Evolutionary conservation across 148 eudicot genomes (phyloP).

Genomic region (Rhododendron henanense): DNA sequence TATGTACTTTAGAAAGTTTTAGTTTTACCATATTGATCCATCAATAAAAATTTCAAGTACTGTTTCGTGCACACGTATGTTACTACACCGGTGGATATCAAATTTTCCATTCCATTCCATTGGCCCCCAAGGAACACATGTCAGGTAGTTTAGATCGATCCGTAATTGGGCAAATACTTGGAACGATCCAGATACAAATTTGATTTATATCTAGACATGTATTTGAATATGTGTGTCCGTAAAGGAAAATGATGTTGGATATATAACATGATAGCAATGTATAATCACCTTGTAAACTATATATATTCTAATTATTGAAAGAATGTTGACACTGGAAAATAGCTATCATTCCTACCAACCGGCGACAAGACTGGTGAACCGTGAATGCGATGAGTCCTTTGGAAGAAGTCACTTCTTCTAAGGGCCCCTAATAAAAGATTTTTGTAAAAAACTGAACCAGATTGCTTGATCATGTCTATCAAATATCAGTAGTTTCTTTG

Average conservation of each 20-base stretch:
- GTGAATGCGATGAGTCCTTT: neutral
- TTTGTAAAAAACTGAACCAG: neutral
- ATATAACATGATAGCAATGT: neutral
- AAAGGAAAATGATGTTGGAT: too few species aligned
- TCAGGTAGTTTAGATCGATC: neutral
- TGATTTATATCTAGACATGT: too few species aligned
- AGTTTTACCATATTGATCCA: neutral
- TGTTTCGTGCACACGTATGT: too few species aligned
- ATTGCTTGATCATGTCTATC: neutral
- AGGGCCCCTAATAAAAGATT: neutral
- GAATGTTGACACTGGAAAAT: neutral
- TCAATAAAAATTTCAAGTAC: neutral
- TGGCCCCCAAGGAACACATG: too few species aligned
- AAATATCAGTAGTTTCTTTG: neutral
- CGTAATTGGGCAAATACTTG: too few species aligned
- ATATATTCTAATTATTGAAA: neutral
- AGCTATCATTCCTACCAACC: neutral
- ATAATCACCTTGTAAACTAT: neutral
- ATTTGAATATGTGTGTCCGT: too few species aligned
- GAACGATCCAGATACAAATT: too few species aligned
- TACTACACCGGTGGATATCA: too few species aligned
- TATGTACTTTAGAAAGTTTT: neutral
- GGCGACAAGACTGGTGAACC: neutral
- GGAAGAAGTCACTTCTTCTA: neutral
- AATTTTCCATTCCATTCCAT: too few species aligned